phyloP scores from a whole-genome alignment of 371 early-diverging fungal species.

The Phascolomyces articulosus region DNA sequence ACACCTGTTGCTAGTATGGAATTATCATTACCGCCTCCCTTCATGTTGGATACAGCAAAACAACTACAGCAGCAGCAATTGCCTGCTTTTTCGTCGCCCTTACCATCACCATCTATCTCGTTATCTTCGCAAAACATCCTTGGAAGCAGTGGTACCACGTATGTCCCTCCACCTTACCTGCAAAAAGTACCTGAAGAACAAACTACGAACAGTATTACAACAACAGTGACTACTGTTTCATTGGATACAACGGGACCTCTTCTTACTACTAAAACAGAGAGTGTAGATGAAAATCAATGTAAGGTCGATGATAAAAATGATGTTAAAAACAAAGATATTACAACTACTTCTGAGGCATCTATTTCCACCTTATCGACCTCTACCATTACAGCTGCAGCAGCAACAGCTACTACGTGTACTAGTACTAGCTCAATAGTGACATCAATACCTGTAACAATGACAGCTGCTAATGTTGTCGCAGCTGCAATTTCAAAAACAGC shows the following conservation, averaged over 20 bases:
- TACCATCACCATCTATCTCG: neutral
- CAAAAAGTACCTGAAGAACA: slow-evolving; percentile 8
- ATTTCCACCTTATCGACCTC: too few relatives aligned
- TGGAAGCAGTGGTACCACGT: neutral
- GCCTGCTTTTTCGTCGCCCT: neutral
- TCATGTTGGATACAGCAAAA: neutral
- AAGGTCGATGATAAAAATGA: too few relatives aligned
- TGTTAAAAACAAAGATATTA: too few relatives aligned
- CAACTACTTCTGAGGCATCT: too few relatives aligned
- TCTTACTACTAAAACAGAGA: too few relatives aligned
- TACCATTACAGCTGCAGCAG: too few relatives aligned
- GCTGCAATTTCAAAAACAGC: too few relatives aligned
- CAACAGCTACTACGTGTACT: too few relatives aligned
- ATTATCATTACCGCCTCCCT: neutral
- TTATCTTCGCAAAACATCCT: neutral
- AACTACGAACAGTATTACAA: slow-evolving; percentile 21
- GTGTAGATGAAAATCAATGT: too few relatives aligned
- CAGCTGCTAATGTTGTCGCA: slow-evolving; percentile 1
- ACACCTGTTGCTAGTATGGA: slow-evolving; percentile 1
- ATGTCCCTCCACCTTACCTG: slow-evolving; percentile 14
- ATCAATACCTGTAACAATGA: too few relatives aligned
- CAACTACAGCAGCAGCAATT: neutral
- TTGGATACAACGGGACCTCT: too few relatives aligned
- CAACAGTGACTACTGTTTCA: slow-evolving; percentile 2
- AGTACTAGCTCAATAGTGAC: too few relatives aligned